Percentiles rank a stretch among this genome's conserved stretches.
These are phyloP conservation scores for Dactylellina cionopaga DNA, from an alignment of 2,329 filamentous ascomycete species.

Conservation along the genomic window DNA sequence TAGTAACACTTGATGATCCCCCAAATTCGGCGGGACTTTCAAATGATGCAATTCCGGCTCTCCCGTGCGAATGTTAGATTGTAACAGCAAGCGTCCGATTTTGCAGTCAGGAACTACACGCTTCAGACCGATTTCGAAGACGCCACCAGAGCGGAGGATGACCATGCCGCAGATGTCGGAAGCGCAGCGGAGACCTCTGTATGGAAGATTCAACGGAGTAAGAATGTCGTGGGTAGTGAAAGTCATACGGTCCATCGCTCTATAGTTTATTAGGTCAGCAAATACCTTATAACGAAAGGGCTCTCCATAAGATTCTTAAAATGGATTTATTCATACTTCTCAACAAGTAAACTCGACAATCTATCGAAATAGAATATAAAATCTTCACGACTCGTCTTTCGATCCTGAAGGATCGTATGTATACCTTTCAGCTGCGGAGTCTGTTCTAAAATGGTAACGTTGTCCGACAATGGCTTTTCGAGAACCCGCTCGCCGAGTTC, in stretches of 20 bases:
- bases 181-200: constrained; percentile 75
- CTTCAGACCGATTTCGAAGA: constrained; percentile 85
- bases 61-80: constrained; percentile 83
- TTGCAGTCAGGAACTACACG: constrained; percentile 92
- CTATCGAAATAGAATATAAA: constrained; percentile 99
- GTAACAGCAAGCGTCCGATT: constrained; percentile 87
- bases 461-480: constrained; percentile 76
- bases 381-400: constrained; percentile 81
- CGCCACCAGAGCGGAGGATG: constrained; percentile 86
- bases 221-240: constrained; percentile 73
- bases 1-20: constrained; percentile 79
- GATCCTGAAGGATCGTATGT: constrained; percentile 87
- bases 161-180: constrained; percentile 86
- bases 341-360: constrained; percentile 82
- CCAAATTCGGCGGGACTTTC: constrained; percentile 78
- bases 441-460: constrained; percentile 77
- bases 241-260: constrained; percentile 78
- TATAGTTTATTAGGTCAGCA: constrained; percentile 58
- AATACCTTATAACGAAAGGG: not conserved
- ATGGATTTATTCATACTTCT: constrained; percentile 69
- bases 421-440: constrained; percentile 86
- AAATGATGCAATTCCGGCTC: constrained; percentile 94
- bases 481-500: constrained; percentile 75
- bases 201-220: constrained; percentile 76
- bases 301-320: too few relatives aligned